phyloP scores from a whole-genome alignment of 148 eudicot species.

The Polygonum maritimum region DNA sequence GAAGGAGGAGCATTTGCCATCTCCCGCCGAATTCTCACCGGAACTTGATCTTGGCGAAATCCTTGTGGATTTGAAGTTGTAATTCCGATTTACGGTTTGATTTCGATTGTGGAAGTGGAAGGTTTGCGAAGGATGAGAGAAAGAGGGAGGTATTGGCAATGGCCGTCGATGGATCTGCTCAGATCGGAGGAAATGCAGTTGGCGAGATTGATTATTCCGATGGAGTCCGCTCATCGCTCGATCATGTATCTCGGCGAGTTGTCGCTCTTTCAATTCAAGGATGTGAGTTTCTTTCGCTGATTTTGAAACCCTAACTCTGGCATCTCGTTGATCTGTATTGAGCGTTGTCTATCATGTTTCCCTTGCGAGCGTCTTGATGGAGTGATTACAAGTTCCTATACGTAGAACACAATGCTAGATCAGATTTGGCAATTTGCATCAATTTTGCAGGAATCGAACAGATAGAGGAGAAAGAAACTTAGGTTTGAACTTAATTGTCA shows the following conservation, averaged over 20 bases:
- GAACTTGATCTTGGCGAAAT: neutral
- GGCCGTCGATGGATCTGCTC: slow-evolving; percentile 65
- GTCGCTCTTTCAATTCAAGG: slow-evolving; percentile 59
- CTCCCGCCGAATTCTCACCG: slow-evolving; percentile 1
- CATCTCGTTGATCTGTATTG: neutral
- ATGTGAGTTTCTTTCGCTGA: slow-evolving; percentile 24
- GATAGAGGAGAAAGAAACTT: neutral
- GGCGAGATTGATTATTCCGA: slow-evolving; percentile 50
- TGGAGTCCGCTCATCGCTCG: slow-evolving; percentile 56
- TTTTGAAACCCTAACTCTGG: neutral
- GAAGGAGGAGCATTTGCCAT: neutral
- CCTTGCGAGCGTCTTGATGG: neutral
- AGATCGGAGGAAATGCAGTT: slow-evolving; percentile 69
- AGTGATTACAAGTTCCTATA: neutral
- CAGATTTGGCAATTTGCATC: neutral
- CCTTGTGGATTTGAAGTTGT: neutral
- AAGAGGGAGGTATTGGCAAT: slow-evolving; percentile 17
- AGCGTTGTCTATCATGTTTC: neutral
- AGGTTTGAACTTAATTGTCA: neutral
- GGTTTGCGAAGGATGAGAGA: neutral
- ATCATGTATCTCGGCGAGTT: slow-evolving; percentile 63
- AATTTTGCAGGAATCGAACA: neutral
- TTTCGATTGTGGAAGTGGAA: neutral
- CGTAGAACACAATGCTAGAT: neutral
- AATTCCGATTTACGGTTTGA: neutral